phyloP scores from a whole-genome alignment of 2,329 filamentous ascomycete species.

The Lasiodiplodia citricola region DNA sequence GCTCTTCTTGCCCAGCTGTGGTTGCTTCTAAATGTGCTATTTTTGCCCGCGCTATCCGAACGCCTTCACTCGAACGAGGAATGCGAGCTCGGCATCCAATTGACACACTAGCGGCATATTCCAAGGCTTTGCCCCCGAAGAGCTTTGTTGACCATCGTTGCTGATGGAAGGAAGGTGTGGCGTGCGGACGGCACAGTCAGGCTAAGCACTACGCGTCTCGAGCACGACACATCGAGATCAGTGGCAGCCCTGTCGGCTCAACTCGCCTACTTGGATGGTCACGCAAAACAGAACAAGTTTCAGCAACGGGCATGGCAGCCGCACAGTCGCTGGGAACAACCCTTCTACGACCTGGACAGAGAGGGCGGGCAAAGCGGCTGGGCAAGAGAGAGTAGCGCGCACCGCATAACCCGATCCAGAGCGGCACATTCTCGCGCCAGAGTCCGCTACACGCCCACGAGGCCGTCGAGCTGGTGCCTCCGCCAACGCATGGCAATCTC shows the following conservation, averaged over 20 bases:
- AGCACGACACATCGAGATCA: not conserved
- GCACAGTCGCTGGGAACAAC: not conserved
- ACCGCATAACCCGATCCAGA: not conserved
- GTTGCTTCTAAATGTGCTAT: slow-evolving; percentile 1
- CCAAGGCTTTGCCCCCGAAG: not conserved
- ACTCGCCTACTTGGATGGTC: not conserved
- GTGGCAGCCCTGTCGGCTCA: not conserved
- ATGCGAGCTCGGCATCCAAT: not conserved
- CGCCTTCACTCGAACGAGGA: not conserved
- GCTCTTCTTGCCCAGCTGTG: not conserved
- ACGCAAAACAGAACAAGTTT: slow-evolving; percentile 24
- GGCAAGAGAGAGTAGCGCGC: slow-evolving; percentile 1
- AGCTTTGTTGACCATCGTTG: not conserved
- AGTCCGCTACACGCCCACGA: slow-evolving; percentile 1
- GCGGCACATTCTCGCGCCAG: slow-evolving; percentile 1
- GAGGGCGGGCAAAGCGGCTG: not conserved
- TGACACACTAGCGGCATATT: slow-evolving; percentile 6
- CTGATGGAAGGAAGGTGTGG: not conserved
- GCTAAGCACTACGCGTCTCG: slow-evolving; percentile 8
- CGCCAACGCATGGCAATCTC: not conserved
- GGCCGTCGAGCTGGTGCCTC: slow-evolving; percentile 1
- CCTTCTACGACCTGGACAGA: not conserved
- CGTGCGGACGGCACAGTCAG: not conserved
- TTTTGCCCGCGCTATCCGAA: not conserved
- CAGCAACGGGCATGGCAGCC: slow-evolving; percentile 9